These are phyloP conservation scores for Solanum aculeatissimum DNA, from an alignment of 305 asterid species.

Conservation along the genomic window DNA sequence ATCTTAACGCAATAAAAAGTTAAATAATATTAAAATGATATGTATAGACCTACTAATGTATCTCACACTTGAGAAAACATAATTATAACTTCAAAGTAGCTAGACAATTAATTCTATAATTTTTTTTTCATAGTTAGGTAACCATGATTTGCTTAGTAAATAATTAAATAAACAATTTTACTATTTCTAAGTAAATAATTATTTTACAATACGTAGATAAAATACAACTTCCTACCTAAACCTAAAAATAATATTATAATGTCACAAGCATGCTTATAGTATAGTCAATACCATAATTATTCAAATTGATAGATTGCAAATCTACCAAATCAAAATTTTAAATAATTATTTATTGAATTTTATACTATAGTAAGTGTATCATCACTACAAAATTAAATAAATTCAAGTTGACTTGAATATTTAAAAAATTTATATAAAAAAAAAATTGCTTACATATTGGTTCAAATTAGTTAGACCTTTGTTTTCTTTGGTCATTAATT, in stretches of 20 bases:
- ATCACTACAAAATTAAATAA: neutral
- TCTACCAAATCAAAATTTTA: neutral
- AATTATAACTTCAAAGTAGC: neutral
- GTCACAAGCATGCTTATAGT: neutral
- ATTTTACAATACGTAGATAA: neutral
- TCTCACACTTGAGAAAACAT: neutral
- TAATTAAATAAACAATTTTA: neutral
- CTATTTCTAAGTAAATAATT: neutral
- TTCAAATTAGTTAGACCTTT: neutral
- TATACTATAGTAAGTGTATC: neutral
- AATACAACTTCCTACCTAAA: neutral
- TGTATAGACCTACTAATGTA: neutral
- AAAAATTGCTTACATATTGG: neutral
- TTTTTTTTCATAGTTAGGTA: neutral
- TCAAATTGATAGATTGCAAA: neutral
- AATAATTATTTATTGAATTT: neutral
- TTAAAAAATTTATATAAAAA: neutral
- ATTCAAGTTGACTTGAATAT: neutral
- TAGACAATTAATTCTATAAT: neutral
- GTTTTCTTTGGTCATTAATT: neutral
- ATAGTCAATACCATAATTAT: neutral
- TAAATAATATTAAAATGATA: neutral
- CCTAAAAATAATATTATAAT: neutral
- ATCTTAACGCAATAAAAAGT: neutral
- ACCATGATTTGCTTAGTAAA: neutral